Evolutionary conservation across 176 grass and related monocot species (phyloP).

Genomic region (Olyra latifolia): DNA sequence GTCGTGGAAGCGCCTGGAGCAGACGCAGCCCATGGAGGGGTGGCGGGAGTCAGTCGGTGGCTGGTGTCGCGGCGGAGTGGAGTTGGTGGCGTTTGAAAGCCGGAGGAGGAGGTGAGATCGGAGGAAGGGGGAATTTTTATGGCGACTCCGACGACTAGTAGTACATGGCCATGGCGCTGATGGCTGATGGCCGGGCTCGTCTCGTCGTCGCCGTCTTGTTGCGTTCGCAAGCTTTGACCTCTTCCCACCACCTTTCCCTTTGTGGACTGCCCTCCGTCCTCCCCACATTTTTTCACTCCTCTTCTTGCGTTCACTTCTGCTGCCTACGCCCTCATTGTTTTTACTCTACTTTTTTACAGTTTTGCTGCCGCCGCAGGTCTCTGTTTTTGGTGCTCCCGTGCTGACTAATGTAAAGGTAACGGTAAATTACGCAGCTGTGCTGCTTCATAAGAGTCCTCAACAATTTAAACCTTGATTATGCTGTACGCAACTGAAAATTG

Average conservation of each 20-base stretch:
- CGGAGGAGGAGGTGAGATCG: background rate
- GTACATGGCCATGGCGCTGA: too few relatives aligned
- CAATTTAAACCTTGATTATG: background rate
- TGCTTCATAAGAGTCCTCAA: too few relatives aligned
- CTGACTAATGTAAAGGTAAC: too few relatives aligned
- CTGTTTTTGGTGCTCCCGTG: background rate
- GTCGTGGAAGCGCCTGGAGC: slow-evolving; percentile 22
- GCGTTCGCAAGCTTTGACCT: slow-evolving; percentile 52
- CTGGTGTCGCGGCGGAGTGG: background rate
- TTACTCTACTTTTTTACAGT: background rate
- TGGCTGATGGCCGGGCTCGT: too few relatives aligned
- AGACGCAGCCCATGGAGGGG: slow-evolving; percentile 67
- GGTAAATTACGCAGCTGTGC: background rate
- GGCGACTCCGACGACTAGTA: too few relatives aligned
- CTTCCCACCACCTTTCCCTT: background rate
- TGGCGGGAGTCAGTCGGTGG: background rate
- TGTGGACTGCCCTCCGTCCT: too few relatives aligned
- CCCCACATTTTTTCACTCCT: background rate
- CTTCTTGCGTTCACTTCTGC: background rate
- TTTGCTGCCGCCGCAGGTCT: too few relatives aligned
- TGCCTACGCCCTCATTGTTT: background rate
- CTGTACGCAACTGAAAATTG: background rate
- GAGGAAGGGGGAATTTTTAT: background rate
- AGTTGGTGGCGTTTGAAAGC: background rate
- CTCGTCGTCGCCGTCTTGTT: slow-evolving; percentile 18